Evolutionary conservation across 495 filamentous ascomycete species (phyloP).

Genomic region (Penicillium egyptiacum): DNA sequence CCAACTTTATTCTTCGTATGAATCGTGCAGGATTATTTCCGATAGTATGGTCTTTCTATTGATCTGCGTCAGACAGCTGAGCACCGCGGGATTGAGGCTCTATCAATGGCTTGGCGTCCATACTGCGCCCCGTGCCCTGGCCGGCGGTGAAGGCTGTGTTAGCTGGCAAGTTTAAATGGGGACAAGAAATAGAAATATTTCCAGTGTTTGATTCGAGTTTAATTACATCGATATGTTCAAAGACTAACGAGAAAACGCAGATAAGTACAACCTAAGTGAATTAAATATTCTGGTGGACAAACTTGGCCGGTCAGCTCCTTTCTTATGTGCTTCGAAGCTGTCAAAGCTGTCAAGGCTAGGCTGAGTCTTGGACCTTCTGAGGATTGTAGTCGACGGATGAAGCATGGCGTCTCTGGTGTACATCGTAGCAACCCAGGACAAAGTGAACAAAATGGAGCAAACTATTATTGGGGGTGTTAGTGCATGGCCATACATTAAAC

Average conservation of each 20-base stretch:
- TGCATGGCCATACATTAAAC: background rate
- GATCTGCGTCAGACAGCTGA: too few species aligned
- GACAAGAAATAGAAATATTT: background rate
- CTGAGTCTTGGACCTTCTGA: background rate
- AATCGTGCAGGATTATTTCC: too few species aligned
- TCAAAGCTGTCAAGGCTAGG: background rate
- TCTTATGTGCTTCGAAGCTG: background rate
- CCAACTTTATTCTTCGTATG: too few species aligned
- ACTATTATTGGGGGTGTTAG: background rate
- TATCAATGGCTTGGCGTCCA: too few species aligned
- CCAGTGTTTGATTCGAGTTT: background rate
- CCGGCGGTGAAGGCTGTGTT: too few species aligned
- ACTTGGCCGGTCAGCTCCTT: background rate
- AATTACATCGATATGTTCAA: background rate
- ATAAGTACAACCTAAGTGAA: background rate
- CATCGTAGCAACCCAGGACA: background rate
- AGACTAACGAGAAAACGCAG: background rate
- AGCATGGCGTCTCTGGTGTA: background rate
- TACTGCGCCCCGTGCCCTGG: too few species aligned
- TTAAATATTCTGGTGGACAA: background rate
- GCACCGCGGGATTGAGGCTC: too few species aligned
- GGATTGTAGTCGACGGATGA: background rate
- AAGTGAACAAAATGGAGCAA: background rate
- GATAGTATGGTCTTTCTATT: too few species aligned
- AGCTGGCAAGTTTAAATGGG: background rate